These are phyloP conservation scores for Stenogyne calaminthoides DNA, from an alignment of 305 asterid species.

Conservation along the genomic window DNA sequence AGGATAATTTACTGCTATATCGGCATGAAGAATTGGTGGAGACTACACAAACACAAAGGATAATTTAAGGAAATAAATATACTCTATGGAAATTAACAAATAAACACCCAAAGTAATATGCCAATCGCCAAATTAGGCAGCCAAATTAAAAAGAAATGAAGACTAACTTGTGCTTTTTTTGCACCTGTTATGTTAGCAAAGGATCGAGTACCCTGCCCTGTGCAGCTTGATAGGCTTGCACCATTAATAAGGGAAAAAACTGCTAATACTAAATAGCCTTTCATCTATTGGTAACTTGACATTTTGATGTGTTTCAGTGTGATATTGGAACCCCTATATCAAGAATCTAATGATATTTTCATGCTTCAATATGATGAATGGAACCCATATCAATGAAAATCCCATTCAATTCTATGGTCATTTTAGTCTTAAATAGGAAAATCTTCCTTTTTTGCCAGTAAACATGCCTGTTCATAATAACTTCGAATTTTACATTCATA, in stretches of 20 bases:
- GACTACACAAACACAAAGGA: not conserved
- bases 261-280: not conserved
- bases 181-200: constrained; percentile 63
- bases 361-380: not conserved
- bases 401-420: not conserved
- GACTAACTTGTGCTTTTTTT: constrained; percentile 40
- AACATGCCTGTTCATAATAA: not conserved
- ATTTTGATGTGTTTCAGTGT: not conserved
- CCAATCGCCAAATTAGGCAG: not conserved
- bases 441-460: not conserved
- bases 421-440: not conserved
- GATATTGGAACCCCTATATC: not conserved
- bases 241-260: constrained; percentile 12
- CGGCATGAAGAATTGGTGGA: not conserved
- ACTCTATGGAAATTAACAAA: not conserved
- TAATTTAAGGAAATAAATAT: not conserved
- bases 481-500: not conserved
- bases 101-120: not conserved
- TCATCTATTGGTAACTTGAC: not conserved
- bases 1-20: too few relatives aligned
- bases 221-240: constrained; percentile 67
- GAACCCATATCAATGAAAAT: not conserved
- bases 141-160: not conserved
- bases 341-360: not conserved
- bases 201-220: constrained; percentile 66